A percentile compares a stretch with the other conserved stretches of the same genome.
These are phyloP conservation scores for Conticribra guillardii DNA, from an alignment of 108 stramenopile species.

Conservation along the genomic window DNA sequence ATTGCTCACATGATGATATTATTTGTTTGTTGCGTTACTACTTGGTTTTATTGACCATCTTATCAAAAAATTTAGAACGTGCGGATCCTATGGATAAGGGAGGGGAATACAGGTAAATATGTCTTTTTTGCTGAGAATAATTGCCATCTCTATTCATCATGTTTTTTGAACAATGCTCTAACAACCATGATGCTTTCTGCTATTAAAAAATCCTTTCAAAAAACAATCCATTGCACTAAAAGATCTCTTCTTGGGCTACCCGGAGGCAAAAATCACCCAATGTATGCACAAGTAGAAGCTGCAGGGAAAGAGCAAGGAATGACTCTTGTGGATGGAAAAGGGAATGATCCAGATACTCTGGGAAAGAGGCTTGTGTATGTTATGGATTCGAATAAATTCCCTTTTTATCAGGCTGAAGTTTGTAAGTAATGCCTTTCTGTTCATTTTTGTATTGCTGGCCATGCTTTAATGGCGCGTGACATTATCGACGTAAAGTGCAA, in stretches of 20 bases:
- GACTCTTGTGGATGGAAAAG: conserved; percentile 65
- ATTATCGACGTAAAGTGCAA: no score
- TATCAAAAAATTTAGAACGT: conserved; percentile 64
- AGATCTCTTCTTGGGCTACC: conserved; percentile 73
- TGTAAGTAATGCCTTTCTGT: conserved; percentile 24
- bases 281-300: conserved; percentile 44
- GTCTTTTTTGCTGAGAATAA: not conserved
- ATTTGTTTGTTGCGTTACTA: no score
- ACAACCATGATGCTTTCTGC: no score
- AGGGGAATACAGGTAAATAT: conserved; percentile 73
- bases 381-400: conserved; percentile 75
- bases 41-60: no score
- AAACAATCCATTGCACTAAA: no score
- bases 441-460: no score
- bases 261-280: conserved; percentile 59
- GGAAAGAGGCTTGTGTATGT: conserved; percentile 73
- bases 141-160: not conserved
- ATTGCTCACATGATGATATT: no score
- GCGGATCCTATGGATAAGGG: conserved; percentile 84
- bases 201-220: no score
- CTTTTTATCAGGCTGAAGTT: conserved; percentile 73
- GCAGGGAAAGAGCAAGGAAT: conserved; percentile 67
- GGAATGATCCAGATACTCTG: conserved; percentile 79
- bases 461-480: not conserved
- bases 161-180: no score